These are phyloP conservation scores for Nothophaeocryptopus gaeumannii DNA, from an alignment of 2,329 filamentous ascomycete species.

Conservation along the genomic window DNA sequence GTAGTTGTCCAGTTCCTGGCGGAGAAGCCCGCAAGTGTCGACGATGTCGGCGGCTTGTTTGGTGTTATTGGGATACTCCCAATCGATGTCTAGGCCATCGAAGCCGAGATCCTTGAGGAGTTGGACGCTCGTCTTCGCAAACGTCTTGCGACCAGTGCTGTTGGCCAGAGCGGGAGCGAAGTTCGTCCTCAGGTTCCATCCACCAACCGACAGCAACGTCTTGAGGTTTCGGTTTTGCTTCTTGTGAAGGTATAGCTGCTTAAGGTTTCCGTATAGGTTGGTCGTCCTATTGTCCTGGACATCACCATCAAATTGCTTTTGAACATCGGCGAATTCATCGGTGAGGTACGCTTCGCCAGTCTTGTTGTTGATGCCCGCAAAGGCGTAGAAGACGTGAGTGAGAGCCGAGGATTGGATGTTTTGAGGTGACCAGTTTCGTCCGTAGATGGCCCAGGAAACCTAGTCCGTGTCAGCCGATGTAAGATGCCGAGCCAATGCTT, in stretches of 20 bases:
- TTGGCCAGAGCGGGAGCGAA: conserved; percentile 67
- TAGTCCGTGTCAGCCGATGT: conserved; percentile 11
- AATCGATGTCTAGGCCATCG: conserved; percentile 48
- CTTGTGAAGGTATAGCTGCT: conserved; percentile 73
- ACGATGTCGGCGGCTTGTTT: conserved; percentile 41
- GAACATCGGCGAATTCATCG: conserved; percentile 64
- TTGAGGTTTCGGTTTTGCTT: conserved; percentile 73
- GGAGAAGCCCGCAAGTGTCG: conserved; percentile 28
- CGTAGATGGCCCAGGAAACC: conserved; percentile 37
- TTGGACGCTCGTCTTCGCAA: conserved; percentile 68
- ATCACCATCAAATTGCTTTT: conserved; percentile 68
- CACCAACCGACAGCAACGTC: conserved; percentile 75
- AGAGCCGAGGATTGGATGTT: conserved; percentile 74
- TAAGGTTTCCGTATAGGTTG: conserved; percentile 65
- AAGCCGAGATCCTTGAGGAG: conserved; percentile 79
- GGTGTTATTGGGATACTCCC: conserved; percentile 44
- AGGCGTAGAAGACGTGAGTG: conserved; percentile 85
- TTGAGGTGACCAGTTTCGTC: conserved; percentile 74
- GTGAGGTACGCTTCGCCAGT: conserved; percentile 72
- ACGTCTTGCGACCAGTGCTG: conserved; percentile 58
- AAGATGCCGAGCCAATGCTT: too few relatives aligned
- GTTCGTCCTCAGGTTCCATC: conserved; percentile 76
- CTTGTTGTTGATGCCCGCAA: conserved; percentile 77
- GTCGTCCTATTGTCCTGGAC: conserved; percentile 48
- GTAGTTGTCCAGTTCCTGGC: conserved; percentile 41